Conservation (phyloP, 1,139 yeast genomes). For the Yamadazyma triangularis region DNA sequence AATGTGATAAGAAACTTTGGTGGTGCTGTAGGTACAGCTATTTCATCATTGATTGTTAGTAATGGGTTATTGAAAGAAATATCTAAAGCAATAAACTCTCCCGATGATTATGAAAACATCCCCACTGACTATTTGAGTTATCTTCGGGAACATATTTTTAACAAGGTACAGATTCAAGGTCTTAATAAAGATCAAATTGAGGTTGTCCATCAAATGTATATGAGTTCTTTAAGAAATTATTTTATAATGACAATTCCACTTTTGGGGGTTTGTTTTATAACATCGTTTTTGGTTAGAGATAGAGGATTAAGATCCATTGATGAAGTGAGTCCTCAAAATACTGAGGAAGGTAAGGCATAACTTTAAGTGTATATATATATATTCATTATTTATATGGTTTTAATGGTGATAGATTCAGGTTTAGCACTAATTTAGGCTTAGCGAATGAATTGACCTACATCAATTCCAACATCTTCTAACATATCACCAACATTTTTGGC, state of each 20-base stretch:
- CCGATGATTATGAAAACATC: constrained; percentile 7
- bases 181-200: constrained; percentile 20
- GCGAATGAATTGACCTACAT: too few species aligned
- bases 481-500: not conserved
- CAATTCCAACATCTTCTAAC: constrained; percentile 3
- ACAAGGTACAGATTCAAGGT: constrained; percentile 21
- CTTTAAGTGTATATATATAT: too few species aligned
- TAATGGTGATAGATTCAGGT: too few species aligned
- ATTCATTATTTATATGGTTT: too few species aligned
- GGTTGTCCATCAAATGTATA: constrained; percentile 27
- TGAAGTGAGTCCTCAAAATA: too few species aligned
- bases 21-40: constrained; percentile 39
- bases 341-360: too few species aligned
- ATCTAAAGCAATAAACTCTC: constrained; percentile 5
- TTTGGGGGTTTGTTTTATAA: constrained; percentile 33
- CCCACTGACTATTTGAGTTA: constrained; percentile 16
- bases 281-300: constrained; percentile 34
- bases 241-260: constrained; percentile 42
- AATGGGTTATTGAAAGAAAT: constrained; percentile 11
- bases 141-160: constrained; percentile 27
- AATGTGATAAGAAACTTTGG: constrained; percentile 52
- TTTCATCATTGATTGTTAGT: constrained; percentile 22
- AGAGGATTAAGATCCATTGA: constrained; percentile 40
- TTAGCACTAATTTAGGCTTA: too few species aligned
- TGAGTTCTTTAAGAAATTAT: constrained; percentile 32